Evolutionary conservation across 306 rosid genomes (phyloP), one percentile per base, ranked within the genome.

Genomic region (Rosa multiflora): DNA sequence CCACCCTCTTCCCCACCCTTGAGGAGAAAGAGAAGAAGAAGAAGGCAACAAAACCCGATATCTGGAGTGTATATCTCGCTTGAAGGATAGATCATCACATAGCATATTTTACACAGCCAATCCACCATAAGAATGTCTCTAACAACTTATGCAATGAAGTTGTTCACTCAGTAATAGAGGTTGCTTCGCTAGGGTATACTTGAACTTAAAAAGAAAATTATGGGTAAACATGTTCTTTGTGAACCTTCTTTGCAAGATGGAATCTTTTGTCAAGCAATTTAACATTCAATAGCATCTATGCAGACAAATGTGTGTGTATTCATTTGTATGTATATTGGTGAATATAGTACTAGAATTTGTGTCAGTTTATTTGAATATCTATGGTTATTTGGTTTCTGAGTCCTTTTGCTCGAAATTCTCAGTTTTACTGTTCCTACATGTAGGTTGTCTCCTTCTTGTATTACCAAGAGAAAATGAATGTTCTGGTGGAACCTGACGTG

Each of bases 401-500:
- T 75, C 40, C 5, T 26, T 56, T 74, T 13, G 53, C 40, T 74
- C 11, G 29, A 58, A 58, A 59, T 26, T 42, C 13, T 43, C 1
- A 35, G 6, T 26, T 76, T 72, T 76, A 49, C 67, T 84, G 26
- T 76, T 64, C 76, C 67, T 55, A 53, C 85, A 26, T 82, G 81
- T 83, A 93, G 99, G 98, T 85, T 78, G 96, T 97, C 74, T 91
- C 89, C 66, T 95, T 82, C 84, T 82, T 95, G 83, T 89, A 91
- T 86, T 76, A 90, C 86, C 88, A 93, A 87, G 98, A 95, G 86
- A 91, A 91, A 74, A 95, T 95, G 97, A 90, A 83, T 53, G 91
- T 95, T 67, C 87, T 95, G 11, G 98, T 95, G 80, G 99, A 95
- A 86, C 99, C 98, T 63, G 97, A 91, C 63, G 98, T 93, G 66